Base-by-base conservation (phyloP, 2,329 filamentous ascomycete species). In the Tympanopsis confertula region DNA sequence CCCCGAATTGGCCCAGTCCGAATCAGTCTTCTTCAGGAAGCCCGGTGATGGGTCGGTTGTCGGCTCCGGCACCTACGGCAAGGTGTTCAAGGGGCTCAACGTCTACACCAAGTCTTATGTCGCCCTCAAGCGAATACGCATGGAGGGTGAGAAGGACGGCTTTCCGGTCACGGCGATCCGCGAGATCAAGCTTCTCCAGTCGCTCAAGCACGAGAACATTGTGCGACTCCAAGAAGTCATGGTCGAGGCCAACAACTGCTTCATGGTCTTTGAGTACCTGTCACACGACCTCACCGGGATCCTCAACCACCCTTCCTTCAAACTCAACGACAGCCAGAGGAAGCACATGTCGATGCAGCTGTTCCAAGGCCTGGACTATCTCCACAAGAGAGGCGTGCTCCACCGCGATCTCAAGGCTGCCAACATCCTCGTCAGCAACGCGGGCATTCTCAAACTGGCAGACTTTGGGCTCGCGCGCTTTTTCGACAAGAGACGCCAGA, bases 191-290 rank as follows among this genome's bases (percentile, higher is more conserved):
- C 66, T 94, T 18, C 68, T 94, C n/a, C 86, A 94, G 53, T 88
- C 84, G 3, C 68, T 94, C 17, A 79, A 81, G 44, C 86, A 94
- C 50, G 63, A 69, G 41, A 94, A 93, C 50, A 79, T 94, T 37
- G 86, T 94, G 40, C 78, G 79, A 29, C 64, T 94, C 14, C 77
- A 84, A 46, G 87, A 94, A 61, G 86, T 93, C 46, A 98, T 98
- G 91, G 91, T 98, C 2, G 91, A 98, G 61, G 85, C 82, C 54
- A 96, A 96, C 48, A 88, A 96, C 59, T 98, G 91, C 57, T 98
- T 94, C 61, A 98, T 98, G 91, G 91, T 98, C 3, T 98, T 98
- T 46, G 91, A 98, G 57, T 98, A 98, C 54, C 71, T 96, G 20
- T 89, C 91, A 2, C 91, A 98, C 56, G 91, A 98, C 56, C 66